phyloP scores from a whole-genome alignment of 2,329 filamentous ascomycete genomes.

The Colletotrichum coccodes region DNA sequence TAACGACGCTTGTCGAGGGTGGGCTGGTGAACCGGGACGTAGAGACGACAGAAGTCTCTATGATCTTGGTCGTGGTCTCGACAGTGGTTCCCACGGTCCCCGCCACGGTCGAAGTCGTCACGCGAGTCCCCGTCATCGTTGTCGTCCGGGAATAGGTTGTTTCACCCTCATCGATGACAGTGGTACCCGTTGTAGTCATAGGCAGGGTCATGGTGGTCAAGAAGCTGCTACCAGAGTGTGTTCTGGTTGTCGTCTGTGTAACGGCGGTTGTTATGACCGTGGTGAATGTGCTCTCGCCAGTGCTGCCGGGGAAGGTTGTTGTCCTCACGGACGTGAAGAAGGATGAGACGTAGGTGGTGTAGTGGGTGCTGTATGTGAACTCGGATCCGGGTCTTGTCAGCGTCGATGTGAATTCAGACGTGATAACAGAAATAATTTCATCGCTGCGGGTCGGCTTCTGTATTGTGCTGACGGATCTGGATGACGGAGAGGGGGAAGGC shows the following conservation, averaged over 20 bases:
- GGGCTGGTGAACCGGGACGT: neutral
- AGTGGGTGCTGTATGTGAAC: neutral
- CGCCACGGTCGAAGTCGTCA: neutral
- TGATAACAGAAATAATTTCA: neutral
- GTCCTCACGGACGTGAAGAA: neutral
- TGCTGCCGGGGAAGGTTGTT: neutral
- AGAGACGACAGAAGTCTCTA: neutral
- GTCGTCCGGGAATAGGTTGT: constrained; percentile 1
- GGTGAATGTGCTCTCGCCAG: neutral
- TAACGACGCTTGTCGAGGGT: neutral
- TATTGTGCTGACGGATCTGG: neutral
- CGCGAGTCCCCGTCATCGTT: neutral
- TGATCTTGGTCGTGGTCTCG: neutral
- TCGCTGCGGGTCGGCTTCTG: neutral
- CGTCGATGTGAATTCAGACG: constrained; percentile 9
- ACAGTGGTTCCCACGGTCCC: neutral
- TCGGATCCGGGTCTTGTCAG: constrained; percentile 1
- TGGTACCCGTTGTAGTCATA: neutral
- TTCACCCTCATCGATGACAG: neutral
- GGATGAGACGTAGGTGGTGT: neutral
- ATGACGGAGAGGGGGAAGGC: neutral
- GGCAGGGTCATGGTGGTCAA: constrained; percentile 1
- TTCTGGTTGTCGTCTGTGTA: neutral
- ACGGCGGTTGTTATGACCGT: neutral
- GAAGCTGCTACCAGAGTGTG: neutral